These are phyloP conservation scores for Scleromitrula shiraiana DNA, from an alignment of 2,329 filamentous ascomycete genomes.

Conservation along the genomic window DNA sequence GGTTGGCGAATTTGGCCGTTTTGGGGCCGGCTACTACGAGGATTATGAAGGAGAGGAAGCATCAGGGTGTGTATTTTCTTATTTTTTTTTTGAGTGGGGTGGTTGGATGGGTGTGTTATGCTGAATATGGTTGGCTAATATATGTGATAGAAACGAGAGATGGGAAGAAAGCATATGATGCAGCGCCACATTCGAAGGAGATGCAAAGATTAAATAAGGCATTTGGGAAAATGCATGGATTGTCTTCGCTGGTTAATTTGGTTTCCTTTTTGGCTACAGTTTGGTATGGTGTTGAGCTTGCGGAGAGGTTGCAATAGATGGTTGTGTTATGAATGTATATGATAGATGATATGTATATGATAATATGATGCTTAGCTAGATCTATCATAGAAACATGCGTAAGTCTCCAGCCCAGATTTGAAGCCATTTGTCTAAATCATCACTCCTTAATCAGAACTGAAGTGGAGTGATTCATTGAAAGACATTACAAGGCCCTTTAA, in stretches of 20 bases:
- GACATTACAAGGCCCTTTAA: too few relatives aligned
- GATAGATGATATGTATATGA: too few relatives aligned
- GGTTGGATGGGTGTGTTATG: background rate
- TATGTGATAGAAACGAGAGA: conserved; percentile 64
- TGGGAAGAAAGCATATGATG: conserved; percentile 78
- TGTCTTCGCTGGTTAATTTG: conserved; percentile 74
- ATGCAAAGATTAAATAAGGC: conserved; percentile 74
- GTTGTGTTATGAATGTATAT: too few relatives aligned
- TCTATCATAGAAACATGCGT: too few relatives aligned
- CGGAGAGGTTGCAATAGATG: conserved; percentile 23
- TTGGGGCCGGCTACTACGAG: conserved; percentile 69
- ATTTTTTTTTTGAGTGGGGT: background rate
- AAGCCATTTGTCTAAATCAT: too few relatives aligned
- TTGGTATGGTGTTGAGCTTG: conserved; percentile 68
- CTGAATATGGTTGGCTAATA: background rate
- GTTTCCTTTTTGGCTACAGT: conserved; percentile 60
- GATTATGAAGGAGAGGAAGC: conserved; percentile 66
- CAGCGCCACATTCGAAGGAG: conserved; percentile 70
- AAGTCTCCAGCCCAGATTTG: too few relatives aligned
- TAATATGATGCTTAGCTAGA: too few relatives aligned
- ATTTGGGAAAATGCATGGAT: conserved; percentile 73
- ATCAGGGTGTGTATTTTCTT: conserved; percentile 58
- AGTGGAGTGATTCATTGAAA: too few relatives aligned
- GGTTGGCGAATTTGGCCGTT: conserved; percentile 60
- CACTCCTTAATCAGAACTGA: too few relatives aligned